Conservation (phyloP, 163 green algal genomes). For the Volvox carteri region DNA sequence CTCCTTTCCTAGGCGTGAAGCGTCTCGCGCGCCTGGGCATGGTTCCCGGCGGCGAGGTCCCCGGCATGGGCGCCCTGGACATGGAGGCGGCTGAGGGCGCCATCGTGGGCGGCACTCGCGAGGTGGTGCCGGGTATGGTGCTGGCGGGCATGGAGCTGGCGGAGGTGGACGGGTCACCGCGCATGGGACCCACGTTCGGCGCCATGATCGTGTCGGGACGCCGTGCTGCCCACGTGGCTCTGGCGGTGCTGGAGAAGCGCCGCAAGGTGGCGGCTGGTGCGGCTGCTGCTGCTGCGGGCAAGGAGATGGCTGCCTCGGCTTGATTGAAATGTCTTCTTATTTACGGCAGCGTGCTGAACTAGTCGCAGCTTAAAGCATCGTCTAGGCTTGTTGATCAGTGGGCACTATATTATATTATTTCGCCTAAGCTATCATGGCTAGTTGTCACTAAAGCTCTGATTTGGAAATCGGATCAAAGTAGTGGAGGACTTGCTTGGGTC, state of each 20-base stretch:
- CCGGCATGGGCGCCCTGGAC: conserved; percentile 96
- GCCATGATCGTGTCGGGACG: conserved; percentile 90
- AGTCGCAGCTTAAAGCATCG: no score
- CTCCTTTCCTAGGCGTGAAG: conserved; percentile 87
- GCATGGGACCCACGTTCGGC: conserved; percentile 95
- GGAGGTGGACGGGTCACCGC: conserved; percentile 87
- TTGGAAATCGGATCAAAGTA: no score
- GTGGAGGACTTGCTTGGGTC: no score
- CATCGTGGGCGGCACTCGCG: conserved; percentile 91
- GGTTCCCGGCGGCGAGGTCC: conserved; percentile 75
- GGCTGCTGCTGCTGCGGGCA: neutral
- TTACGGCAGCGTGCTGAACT: no score
- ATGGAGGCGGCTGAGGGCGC: conserved; percentile 97
- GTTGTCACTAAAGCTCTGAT: no score
- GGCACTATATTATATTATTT: no score
- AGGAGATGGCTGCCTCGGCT: no score
- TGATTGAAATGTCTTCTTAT: no score
- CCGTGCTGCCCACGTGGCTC: conserved; percentile 87
- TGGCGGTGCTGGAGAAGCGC: conserved; percentile 61
- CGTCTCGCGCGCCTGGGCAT: conserved; percentile 92
- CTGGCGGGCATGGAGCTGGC: conserved; percentile 96
- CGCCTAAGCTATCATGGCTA: no score
- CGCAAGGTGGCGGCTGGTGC: neutral
- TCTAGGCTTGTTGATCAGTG: no score
- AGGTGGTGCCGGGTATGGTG: conserved; percentile 97